Percentiles rank a stretch among this genome's conserved stretches.
Conservation (phyloP, 2,329 filamentous ascomycete species). For the Colletotrichum sp. region DNA sequence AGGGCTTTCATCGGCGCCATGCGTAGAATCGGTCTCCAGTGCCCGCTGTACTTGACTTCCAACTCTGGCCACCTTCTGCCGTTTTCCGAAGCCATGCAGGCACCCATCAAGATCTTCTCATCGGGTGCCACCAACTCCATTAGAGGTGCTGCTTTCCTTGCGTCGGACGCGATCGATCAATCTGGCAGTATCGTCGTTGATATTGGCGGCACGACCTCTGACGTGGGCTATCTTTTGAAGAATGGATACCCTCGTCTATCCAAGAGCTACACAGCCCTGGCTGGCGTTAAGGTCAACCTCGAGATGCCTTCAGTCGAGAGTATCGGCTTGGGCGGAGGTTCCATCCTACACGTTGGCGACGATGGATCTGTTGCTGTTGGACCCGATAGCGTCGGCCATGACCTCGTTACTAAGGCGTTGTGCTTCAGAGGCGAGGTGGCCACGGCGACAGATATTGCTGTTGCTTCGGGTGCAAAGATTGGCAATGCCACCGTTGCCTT, state of each 20-base stretch:
- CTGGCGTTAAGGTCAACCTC: slow-evolving; percentile 27
- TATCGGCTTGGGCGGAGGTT: slow-evolving; percentile 27
- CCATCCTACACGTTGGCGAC: slow-evolving; percentile 1
- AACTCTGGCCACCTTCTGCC: slow-evolving; percentile 47
- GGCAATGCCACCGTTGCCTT: neutral
- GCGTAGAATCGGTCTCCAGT: slow-evolving; percentile 40
- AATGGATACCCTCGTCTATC: slow-evolving; percentile 27
- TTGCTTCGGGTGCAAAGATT: slow-evolving; percentile 1
- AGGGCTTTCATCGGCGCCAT: slow-evolving; percentile 49
- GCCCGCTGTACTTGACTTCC: slow-evolving; percentile 51
- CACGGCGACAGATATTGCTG: slow-evolving; percentile 29
- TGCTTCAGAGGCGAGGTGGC: slow-evolving; percentile 25
- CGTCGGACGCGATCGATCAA: neutral
- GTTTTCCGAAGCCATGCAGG: slow-evolving; percentile 24
- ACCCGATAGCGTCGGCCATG: slow-evolving; percentile 29
- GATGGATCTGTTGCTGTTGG: slow-evolving; percentile 22
- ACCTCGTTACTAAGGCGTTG: slow-evolving; percentile 22
- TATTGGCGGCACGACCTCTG: slow-evolving; percentile 27
- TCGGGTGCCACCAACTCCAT: slow-evolving; percentile 30
- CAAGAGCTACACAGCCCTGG: slow-evolving; percentile 26
- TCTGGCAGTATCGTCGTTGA: slow-evolving; percentile 25
- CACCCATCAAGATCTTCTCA: slow-evolving; percentile 26
- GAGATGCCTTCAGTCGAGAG: slow-evolving; percentile 29
- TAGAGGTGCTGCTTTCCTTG: slow-evolving; percentile 25
- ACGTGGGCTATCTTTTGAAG: slow-evolving; percentile 25